A percentile compares a stretch with the other conserved stretches of the same genome.
phyloP scores from a whole-genome alignment of 75 land plant species.

The Sequoiadendron giganteum region DNA sequence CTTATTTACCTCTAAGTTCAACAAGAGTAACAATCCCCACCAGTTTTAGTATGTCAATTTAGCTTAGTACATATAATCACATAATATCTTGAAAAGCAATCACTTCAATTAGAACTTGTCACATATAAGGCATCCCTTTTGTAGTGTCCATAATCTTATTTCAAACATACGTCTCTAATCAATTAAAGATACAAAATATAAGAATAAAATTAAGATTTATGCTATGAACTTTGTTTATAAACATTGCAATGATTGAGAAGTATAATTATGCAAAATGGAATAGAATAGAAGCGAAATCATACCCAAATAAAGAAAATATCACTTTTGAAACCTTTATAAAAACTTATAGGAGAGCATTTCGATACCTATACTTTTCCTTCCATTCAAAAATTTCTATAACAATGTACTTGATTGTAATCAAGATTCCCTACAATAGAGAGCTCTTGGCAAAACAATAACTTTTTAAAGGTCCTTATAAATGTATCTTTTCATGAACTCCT shows the following conservation, averaged over 20 bases:
- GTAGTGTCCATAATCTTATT: too few relatives aligned
- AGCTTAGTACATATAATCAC: too few relatives aligned
- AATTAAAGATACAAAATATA: too few relatives aligned
- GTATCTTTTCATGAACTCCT: conserved; percentile 13
- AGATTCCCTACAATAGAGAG: neutral
- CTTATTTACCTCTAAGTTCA: too few relatives aligned
- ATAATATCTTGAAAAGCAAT: too few relatives aligned
- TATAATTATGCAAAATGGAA: neutral
- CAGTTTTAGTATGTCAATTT: too few relatives aligned
- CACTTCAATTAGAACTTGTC: too few relatives aligned
- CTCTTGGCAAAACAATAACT: neutral
- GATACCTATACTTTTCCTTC: too few relatives aligned
- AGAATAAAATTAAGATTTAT: too few relatives aligned
- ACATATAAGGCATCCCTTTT: too few relatives aligned
- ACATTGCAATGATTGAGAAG: neutral
- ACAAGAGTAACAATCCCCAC: too few relatives aligned
- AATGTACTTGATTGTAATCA: neutral
- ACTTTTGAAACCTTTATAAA: neutral
- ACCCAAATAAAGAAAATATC: neutral
- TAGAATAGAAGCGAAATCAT: neutral
- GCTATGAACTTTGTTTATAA: neutral
- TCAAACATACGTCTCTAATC: too few relatives aligned
- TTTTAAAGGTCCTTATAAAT: conserved; percentile 10
- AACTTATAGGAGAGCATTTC: neutral
- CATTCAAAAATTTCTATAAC: neutral